These are phyloP conservation scores for Entomortierella beljakovae DNA, from an alignment of 192 early-diverging fungal genomes.

Conservation along the genomic window DNA sequence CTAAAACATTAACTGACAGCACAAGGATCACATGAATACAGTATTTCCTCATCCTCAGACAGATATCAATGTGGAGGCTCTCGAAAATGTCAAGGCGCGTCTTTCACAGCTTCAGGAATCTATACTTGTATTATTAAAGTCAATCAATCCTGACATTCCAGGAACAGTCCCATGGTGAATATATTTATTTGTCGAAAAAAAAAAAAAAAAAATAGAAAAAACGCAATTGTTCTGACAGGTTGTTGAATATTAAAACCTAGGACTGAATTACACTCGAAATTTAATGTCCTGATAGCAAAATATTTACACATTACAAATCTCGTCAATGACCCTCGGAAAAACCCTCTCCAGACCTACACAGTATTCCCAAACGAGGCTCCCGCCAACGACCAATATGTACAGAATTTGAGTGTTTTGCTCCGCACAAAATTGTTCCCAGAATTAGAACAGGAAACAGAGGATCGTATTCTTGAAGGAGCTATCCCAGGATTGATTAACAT, in stretches of 20 bases:
- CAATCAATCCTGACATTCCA: slow-evolving; percentile 44
- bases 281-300: slow-evolving; percentile 49
- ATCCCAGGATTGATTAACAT: slow-evolving; percentile 11
- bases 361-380: slow-evolving; percentile 45
- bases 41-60: slow-evolving; percentile 40
- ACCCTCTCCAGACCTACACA: slow-evolving; percentile 26
- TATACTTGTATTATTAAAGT: slow-evolving; percentile 37
- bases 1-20: no score
- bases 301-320: slow-evolving; percentile 48
- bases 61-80: slow-evolving; percentile 40
- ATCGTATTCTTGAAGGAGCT: slow-evolving; percentile 35
- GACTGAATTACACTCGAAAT: slow-evolving; percentile 53
- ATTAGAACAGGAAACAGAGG: slow-evolving; percentile 39
- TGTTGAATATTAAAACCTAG: no score
- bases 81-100: slow-evolving; percentile 47
- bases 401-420: slow-evolving; percentile 36
- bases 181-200: neutral
- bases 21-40: slow-evolving; percentile 11
- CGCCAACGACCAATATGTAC: slow-evolving; percentile 38
- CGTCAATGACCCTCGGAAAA: slow-evolving; percentile 36
- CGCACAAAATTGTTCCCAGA: slow-evolving; percentile 50
- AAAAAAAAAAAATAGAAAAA: neutral
- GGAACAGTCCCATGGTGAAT: slow-evolving; percentile 44
- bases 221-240: neutral
- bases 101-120: slow-evolving; percentile 52